These are phyloP conservation scores for Cocos nucifera DNA, from an alignment of 176 grass and related monocot genomes.

Conservation along the genomic window DNA sequence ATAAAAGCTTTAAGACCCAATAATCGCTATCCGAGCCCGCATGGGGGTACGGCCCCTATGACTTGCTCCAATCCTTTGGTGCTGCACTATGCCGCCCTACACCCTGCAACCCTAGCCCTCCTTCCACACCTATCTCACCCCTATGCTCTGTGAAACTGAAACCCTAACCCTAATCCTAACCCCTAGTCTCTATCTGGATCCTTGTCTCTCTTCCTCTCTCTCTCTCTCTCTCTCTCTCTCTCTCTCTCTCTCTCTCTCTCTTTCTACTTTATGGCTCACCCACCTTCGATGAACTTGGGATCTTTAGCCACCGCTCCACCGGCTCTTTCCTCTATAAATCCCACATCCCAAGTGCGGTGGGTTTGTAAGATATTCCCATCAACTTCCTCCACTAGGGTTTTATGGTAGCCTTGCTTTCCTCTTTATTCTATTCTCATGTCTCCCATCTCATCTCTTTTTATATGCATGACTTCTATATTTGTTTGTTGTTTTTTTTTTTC, in stretches of 20 bases:
- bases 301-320: background rate
- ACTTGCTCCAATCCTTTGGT: conserved; percentile 1
- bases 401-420: too few species aligned
- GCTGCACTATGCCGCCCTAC: conserved; percentile 8
- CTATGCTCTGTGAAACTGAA: conserved; percentile 2
- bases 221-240: background rate
- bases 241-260: background rate
- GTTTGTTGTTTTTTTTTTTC: background rate
- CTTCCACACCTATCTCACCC: background rate
- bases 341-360: background rate
- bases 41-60: conserved; percentile 9
- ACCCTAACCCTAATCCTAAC: conserved; percentile 1
- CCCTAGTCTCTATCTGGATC: background rate
- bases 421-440: background rate
- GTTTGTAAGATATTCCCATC: too few species aligned
- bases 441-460: background rate
- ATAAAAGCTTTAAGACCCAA: conserved; percentile 5
- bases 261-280: background rate
- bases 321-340: background rate
- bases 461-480: background rate
- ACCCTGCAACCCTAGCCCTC: conserved; percentile 5
- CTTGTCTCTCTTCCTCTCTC: background rate
- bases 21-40: conserved; percentile 7
- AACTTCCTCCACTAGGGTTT: background rate
- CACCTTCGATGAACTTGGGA: background rate